Conservation (phyloP, 108 stramenopile species). For the Fistulifera pelliculosa region DNA sequence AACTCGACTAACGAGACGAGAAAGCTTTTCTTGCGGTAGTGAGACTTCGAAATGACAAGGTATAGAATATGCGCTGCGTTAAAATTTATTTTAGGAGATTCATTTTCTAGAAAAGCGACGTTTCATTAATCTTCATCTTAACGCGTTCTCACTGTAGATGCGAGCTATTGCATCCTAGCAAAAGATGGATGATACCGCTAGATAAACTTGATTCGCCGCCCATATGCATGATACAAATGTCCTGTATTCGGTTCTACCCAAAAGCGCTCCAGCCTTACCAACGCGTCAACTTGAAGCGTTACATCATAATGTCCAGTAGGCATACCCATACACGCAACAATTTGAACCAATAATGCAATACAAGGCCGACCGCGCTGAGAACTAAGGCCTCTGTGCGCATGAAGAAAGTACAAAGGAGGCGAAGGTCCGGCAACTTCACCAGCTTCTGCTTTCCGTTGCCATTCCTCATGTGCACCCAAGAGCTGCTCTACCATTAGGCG, state of each 20-base stretch:
- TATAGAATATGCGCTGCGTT: too few relatives aligned
- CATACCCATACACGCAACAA: constrained; percentile 37
- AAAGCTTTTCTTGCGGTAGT: too few relatives aligned
- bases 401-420: constrained; percentile 26
- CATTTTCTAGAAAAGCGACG: too few relatives aligned
- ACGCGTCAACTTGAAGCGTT: constrained; percentile 31
- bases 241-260: constrained; percentile 38
- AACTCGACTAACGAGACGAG: too few relatives aligned
- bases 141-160: too few relatives aligned
- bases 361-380: constrained; percentile 31
- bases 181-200: too few relatives aligned
- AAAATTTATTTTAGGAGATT: too few relatives aligned
- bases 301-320: constrained; percentile 34
- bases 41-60: too few relatives aligned
- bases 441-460: constrained; percentile 17
- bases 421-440: constrained; percentile 11
- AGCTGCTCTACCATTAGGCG: constrained; percentile 49
- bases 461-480: constrained; percentile 38
- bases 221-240: constrained; percentile 37
- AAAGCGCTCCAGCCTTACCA: constrained; percentile 45
- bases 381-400: constrained; percentile 36
- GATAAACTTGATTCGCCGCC: too few relatives aligned
- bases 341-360: constrained; percentile 46
- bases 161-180: too few relatives aligned
- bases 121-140: too few relatives aligned